phyloP scores from a whole-genome alignment of 164 flowering plant species.

The Dillenia turbinata region DNA sequence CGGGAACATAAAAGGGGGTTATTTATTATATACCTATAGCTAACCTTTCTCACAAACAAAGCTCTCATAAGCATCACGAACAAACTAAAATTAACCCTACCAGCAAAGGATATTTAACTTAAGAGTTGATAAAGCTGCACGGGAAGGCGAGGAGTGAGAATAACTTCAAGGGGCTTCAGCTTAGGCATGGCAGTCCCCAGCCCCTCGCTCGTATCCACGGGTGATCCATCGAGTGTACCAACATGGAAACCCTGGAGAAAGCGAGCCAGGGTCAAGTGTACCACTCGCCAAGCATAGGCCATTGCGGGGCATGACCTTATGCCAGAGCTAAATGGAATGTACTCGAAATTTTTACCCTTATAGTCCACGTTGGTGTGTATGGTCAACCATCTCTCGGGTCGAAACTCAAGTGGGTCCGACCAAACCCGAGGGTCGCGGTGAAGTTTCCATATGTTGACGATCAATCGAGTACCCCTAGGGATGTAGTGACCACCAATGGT shows the following conservation, averaged over 20 bases:
- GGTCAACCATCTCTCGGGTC: constrained; percentile 19
- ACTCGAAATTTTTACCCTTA: constrained; percentile 17
- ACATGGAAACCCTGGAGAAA: constrained; percentile 20
- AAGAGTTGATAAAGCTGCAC: not conserved
- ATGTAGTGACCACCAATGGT: constrained; percentile 7
- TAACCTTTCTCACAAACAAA: no score
- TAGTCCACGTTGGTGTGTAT: not conserved
- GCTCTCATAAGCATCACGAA: no score
- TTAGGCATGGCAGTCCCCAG: constrained; percentile 18
- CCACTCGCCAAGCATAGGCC: constrained; percentile 11
- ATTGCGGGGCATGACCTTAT: constrained; percentile 23
- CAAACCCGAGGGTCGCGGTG: constrained; percentile 22
- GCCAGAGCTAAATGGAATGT: constrained; percentile 22
- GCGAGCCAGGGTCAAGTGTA: constrained; percentile 17
- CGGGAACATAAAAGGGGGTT: no score
- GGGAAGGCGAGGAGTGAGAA: constrained; percentile 13
- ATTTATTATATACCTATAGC: no score
- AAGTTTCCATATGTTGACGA: constrained; percentile 19
- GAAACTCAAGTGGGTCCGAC: constrained; percentile 13
- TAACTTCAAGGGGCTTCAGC: constrained; percentile 15
- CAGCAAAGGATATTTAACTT: no score
- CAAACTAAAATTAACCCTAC: no score
- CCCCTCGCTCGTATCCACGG: constrained; percentile 19
- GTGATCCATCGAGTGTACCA: constrained; percentile 1
- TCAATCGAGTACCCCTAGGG: constrained; percentile 15